Percentiles rank a stretch among this genome's conserved stretches.
phyloP scores from a whole-genome alignment of 1,139 yeast species.

The Sugiyamaella grinbergsii region DNA sequence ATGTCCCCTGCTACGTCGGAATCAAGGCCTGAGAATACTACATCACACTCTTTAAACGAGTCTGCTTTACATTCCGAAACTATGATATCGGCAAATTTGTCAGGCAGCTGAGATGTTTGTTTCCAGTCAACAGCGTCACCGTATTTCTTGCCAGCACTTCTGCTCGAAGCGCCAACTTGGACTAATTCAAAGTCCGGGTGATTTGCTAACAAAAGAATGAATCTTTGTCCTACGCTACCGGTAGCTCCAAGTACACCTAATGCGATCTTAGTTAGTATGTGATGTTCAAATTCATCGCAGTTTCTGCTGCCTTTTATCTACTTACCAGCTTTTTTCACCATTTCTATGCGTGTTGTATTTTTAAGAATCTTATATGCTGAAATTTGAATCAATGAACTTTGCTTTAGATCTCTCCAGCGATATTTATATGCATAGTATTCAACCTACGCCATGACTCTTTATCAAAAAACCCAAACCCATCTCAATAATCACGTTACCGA shows the following conservation, averaged over 20 bases:
- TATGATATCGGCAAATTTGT: conserved; percentile 56
- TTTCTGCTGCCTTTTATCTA: neutral
- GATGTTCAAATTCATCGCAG: neutral
- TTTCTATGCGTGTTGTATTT: neutral
- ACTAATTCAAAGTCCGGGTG: conserved; percentile 89
- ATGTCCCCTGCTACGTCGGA: conserved; percentile 92
- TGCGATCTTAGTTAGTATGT: conserved; percentile 17
- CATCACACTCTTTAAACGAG: conserved; percentile 82
- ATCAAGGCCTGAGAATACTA: conserved; percentile 93
- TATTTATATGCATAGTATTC: neutral
- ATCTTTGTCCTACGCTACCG: conserved; percentile 97
- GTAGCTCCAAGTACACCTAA: conserved; percentile 96
- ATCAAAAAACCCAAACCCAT: neutral
- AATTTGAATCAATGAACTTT: no score
- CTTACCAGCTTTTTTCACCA: conserved; percentile 18
- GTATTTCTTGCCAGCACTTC: conserved; percentile 91
- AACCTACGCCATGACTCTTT: neutral
- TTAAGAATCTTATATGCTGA: no score
- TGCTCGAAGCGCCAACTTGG: conserved; percentile 87
- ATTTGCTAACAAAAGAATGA: conserved; percentile 75
- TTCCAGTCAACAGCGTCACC: conserved; percentile 91
- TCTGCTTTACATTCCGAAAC: conserved; percentile 80
- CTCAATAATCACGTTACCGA: no score
- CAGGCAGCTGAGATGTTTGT: conserved; percentile 83
- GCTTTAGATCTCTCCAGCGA: no score